Base-by-base conservation (phyloP, 2,329 filamentous ascomycete genomes). In the Pseudogymnoascus sp. region DNA sequence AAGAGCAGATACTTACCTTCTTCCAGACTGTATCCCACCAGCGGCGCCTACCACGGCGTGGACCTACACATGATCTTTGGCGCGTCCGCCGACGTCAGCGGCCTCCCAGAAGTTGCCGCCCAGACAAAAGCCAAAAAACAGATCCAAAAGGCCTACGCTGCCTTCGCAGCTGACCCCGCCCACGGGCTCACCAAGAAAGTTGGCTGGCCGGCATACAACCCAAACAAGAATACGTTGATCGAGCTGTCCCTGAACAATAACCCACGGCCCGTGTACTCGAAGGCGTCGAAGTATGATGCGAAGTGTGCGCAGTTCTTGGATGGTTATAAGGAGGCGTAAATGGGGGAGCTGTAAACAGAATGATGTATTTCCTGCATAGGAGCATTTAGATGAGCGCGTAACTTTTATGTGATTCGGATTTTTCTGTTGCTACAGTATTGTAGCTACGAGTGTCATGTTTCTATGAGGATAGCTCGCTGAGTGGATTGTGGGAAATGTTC, bases 111-210 rank as follows among this genome's bases (percentile, higher is more conserved):
- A 34, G 57, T 38, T 10, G 30, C 35, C 0, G 38, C 56, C 3
- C 61, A 64, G 59, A 55, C 57, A 39, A 7, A n/a, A 13, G 48
- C 62, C 7, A 67, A 63, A 30, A 60, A 39, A 8, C 63, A 66
- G 59, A 64, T 70, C 60, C 63, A 64, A 58, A 62, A 65, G 21
- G 70, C 71, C 10, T 73, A 68, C 68, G 67, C 65, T 6, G 61
- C 68, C 4, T 74, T 73, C 66, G 71, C 69, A 4, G 65, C 63
- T 33, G 65, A 73, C 63, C 70, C 72, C 12, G 41, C 35, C 26
- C 60, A 64, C 38, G 71, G 71, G 0, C 60, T 74, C 26, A 56
- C n/a, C 10, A 37, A 57, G 26, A 7, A 60, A 12, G 19, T 38
- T 13, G 63, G 63, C 7, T 66, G 64, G 64, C 64, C 63, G 2